Base-by-base conservation (phyloP, 2,329 filamentous ascomycete genomes). In the Penicillium sp. region DNA sequence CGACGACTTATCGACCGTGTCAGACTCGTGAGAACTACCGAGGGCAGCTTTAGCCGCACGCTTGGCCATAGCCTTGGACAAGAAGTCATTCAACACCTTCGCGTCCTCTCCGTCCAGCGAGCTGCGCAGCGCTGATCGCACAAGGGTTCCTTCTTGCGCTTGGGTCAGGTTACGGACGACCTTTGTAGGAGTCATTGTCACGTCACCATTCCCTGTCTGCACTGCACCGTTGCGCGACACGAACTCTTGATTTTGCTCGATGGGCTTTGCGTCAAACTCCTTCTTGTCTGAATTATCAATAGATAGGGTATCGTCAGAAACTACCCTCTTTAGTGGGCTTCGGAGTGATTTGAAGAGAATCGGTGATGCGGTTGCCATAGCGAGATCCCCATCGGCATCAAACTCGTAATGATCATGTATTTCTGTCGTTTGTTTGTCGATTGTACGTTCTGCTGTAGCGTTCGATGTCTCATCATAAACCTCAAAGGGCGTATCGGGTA, bases 21-120 rank as follows among this genome's bases (percentile, higher is more conserved):
- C 67, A 2, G 35, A 52, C 22, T 66, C 66, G 37, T 68, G 64
- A 5, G 63, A 53, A 14, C 62, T 61, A 31, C 60, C 56, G 4
- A 63, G 63, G 19, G 68, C 65, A 5, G 69, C 69, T 61, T 75
- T 75, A 46, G 75, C 76, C 16, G 70, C 75, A 33, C 76, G 72
- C 59, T 78, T 78, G 18, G 75, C 75, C 60, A 75, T 70, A 11
- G 76, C 76, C 54, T 72, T 75, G n/a, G 73, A 75, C 27, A 78
- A 58, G 61, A 78, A 78, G 52, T 75, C 69, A 54, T 72, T 75
- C 49, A 78, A 66, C n/a, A 78, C 57, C 40, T 69, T 74, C 9
- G 73, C 71, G 64, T 78, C 75, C 13, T 77, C 74, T 44, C 73
- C 73, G 54, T 74, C 74, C 11, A 78, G 63, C 27, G 72, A 73